These are phyloP conservation scores for Cornus florida DNA, from an alignment of 148 eudicot genomes.

Conservation along the genomic window DNA sequence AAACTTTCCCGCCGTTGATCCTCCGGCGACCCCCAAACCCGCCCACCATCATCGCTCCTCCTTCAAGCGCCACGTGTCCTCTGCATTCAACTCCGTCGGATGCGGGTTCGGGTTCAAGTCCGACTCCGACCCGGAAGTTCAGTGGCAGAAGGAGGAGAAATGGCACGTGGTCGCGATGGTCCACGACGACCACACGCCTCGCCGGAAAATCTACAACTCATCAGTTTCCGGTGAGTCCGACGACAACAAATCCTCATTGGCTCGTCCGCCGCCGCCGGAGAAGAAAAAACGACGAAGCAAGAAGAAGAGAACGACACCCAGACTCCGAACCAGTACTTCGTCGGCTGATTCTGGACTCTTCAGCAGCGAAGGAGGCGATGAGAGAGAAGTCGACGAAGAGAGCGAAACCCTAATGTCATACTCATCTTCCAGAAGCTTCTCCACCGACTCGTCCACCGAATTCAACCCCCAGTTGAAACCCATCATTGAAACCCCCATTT, in stretches of 20 bases:
- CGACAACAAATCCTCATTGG: conserved; percentile 15
- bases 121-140: conserved; percentile 18
- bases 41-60: conserved; percentile 33
- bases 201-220: conserved; percentile 63
- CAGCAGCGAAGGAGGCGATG: conserved; percentile 34
- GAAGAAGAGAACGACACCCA: conserved; percentile 24
- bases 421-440: conserved; percentile 45
- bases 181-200: conserved; percentile 50
- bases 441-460: conserved; percentile 38
- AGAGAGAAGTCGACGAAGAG: conserved; percentile 21
- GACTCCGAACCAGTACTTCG: conserved; percentile 37
- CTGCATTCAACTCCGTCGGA: conserved; percentile 30
- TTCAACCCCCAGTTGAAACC: conserved; percentile 30
- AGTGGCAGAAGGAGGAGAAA: conserved; percentile 47
- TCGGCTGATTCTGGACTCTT: conserved; percentile 41
- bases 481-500: conserved; percentile 22
- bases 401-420: conserved; percentile 42
- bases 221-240: conserved; percentile 36
- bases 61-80: conserved; percentile 45
- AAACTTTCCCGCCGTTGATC: not conserved
- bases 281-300: conserved; percentile 14
- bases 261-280: conserved; percentile 14
- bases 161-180: conserved; percentile 63
- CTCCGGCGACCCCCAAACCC: conserved; percentile 6
- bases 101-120: conserved; percentile 22